Conservation (phyloP, 148 eudicot species). For the Chenopodium suecicum region DNA sequence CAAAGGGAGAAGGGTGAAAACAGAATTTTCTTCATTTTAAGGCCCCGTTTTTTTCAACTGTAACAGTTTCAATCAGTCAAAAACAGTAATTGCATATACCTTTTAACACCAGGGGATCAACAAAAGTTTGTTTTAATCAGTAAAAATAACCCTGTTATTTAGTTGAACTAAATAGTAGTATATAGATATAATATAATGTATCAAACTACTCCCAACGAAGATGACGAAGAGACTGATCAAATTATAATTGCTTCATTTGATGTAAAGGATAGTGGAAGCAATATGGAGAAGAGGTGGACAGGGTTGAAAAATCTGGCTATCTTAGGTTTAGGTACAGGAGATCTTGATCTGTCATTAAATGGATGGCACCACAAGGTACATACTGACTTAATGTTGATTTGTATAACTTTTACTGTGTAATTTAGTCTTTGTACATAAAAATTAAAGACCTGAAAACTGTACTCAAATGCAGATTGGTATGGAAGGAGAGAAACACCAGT, state of each 20-base stretch:
- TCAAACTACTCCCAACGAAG: not conserved
- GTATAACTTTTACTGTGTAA: not conserved
- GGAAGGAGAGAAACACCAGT: slow-evolving; percentile 52
- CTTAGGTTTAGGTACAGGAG: slow-evolving; percentile 73
- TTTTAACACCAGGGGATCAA: too few species aligned
- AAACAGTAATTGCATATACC: too few species aligned
- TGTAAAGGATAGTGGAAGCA: slow-evolving; percentile 78
- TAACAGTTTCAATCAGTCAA: not conserved
- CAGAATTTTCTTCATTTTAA: too few species aligned
- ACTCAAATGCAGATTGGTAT: slow-evolving; percentile 45
- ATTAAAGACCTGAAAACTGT: slow-evolving; percentile 4
- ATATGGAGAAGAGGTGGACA: slow-evolving; percentile 74
- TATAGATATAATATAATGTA: not conserved
- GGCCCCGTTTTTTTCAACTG: not conserved
- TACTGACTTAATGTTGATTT: not conserved
- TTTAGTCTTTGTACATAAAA: not conserved
- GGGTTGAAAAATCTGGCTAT: slow-evolving; percentile 51
- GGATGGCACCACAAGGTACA: slow-evolving; percentile 71
- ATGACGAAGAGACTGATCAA: slow-evolving; percentile 1
- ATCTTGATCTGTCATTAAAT: slow-evolving; percentile 63
- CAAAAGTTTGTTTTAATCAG: too few species aligned
- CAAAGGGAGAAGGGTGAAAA: not conserved
- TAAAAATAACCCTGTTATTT: too few species aligned
- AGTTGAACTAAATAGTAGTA: not conserved
- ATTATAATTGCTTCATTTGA: not conserved